Evolutionary conservation across 306 rosid genomes (phyloP).

Genomic region (Lathyrus aphaca): DNA sequence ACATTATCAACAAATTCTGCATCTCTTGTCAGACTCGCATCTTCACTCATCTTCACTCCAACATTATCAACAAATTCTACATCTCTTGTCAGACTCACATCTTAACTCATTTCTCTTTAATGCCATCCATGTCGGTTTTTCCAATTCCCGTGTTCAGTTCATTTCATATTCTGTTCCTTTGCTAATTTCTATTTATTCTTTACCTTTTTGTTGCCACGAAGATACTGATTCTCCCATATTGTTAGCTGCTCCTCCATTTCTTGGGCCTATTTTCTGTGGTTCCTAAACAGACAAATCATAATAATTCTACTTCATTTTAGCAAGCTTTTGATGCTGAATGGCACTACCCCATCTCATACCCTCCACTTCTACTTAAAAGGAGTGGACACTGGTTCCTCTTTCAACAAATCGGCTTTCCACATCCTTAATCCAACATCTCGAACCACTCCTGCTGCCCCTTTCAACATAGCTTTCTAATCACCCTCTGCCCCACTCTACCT

Average conservation of each 20-base stretch:
- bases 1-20: slow-evolving; percentile 33
- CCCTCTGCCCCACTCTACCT: background rate
- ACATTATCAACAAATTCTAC: slow-evolving; percentile 33
- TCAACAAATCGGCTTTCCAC: slow-evolving; percentile 41
- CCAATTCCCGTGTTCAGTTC: background rate
- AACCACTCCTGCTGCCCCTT: too few relatives aligned
- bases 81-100: slow-evolving; percentile 69
- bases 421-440: background rate
- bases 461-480: too few relatives aligned
- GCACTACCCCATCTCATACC: slow-evolving; percentile 42
- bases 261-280: slow-evolving; percentile 58
- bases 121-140: background rate
- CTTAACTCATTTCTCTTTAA: slow-evolving; percentile 27
- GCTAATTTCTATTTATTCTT: slow-evolving; percentile 15
- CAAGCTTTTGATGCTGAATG: too few relatives aligned
- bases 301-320: slow-evolving; percentile 45
- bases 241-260: slow-evolving; percentile 36
- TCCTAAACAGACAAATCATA: slow-evolving; percentile 65
- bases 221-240: slow-evolving; percentile 60
- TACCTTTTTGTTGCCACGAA: slow-evolving; percentile 35
- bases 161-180: slow-evolving; percentile 35
- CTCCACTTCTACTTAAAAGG: slow-evolving; percentile 56
- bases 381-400: slow-evolving; percentile 47
- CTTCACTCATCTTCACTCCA: slow-evolving; percentile 41
- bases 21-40: slow-evolving; percentile 69